These are phyloP conservation scores for Trichoderma arundinaceum DNA, from an alignment of 2,329 filamentous ascomycete genomes.

Conservation along the genomic window DNA sequence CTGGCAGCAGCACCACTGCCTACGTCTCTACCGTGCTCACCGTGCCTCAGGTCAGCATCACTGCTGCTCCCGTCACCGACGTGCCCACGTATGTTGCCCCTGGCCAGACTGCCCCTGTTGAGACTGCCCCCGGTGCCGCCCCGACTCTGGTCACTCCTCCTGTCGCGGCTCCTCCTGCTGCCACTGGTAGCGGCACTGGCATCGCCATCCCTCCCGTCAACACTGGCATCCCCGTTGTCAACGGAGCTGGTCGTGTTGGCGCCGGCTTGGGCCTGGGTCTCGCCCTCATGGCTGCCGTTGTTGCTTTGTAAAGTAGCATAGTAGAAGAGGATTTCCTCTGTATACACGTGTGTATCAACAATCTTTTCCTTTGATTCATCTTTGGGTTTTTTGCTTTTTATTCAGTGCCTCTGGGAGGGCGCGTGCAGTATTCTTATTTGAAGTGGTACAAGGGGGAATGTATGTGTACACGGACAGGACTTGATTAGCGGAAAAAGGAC, in stretches of 20 bases:
- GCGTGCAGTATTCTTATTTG: conserved; percentile 15
- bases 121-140: conserved; percentile 19
- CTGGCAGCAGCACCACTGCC: conserved; percentile 53
- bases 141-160: conserved; percentile 36
- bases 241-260: conserved; percentile 48
- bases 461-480: conserved; percentile 35
- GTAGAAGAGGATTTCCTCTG: background rate
- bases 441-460: conserved; percentile 21
- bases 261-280: conserved; percentile 55
- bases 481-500: conserved; percentile 27
- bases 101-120: conserved; percentile 7
- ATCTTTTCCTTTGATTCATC: background rate
- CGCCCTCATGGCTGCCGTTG: conserved; percentile 52
- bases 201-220: conserved; percentile 46
- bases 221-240: conserved; percentile 46
- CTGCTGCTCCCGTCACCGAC: conserved; percentile 36
- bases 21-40: conserved; percentile 58
- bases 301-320: conserved; percentile 51
- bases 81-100: conserved; percentile 49
- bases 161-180: conserved; percentile 35
- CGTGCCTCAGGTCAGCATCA: conserved; percentile 60
- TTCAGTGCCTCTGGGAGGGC: conserved; percentile 20
- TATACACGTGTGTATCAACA: background rate
- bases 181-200: conserved; percentile 43
- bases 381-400: conserved; percentile 2